Conservation (phyloP, 768 basidiomycete species). For the Tricholoma terreum region DNA sequence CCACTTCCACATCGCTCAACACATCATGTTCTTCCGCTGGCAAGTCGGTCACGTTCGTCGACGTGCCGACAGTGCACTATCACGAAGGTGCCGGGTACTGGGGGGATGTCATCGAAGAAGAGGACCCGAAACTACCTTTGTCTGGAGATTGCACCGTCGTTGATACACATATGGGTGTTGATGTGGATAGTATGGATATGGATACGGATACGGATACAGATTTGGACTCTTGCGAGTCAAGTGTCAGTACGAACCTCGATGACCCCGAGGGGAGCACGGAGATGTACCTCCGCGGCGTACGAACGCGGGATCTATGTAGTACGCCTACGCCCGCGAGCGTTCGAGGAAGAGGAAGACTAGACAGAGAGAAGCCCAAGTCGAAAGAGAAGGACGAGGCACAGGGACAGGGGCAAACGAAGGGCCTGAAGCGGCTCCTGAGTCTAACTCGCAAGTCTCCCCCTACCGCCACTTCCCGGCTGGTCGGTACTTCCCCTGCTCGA, state of each 20-base stretch:
- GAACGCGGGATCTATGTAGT: conserved; percentile 11
- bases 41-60: conserved; percentile 71
- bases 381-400: conserved; percentile 7
- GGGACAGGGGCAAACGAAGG: conserved; percentile 12
- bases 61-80: conserved; percentile 61
- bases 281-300: neutral
- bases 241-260: conserved; percentile 4
- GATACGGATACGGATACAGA: conserved; percentile 39
- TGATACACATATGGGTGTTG: conserved; percentile 13
- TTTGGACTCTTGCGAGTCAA: neutral
- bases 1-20: conserved; percentile 6
- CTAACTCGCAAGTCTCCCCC: conserved; percentile 23
- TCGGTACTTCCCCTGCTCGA: conserved; percentile 17
- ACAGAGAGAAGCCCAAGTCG: conserved; percentile 2
- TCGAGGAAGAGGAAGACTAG: conserved; percentile 5
- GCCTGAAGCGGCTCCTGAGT: conserved; percentile 35
- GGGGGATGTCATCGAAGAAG: conserved; percentile 11
- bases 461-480: neutral
- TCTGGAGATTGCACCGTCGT: conserved; percentile 1
- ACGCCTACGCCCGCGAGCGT: conserved; percentile 15
- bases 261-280: conserved; percentile 12
- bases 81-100: conserved; percentile 5
- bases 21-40: conserved; percentile 20
- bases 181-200: conserved; percentile 18
- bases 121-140: conserved; percentile 1